Evolutionary conservation across 1,284 basidiomycete species (phyloP).

Genomic region (Moniliophthora roreri): DNA sequence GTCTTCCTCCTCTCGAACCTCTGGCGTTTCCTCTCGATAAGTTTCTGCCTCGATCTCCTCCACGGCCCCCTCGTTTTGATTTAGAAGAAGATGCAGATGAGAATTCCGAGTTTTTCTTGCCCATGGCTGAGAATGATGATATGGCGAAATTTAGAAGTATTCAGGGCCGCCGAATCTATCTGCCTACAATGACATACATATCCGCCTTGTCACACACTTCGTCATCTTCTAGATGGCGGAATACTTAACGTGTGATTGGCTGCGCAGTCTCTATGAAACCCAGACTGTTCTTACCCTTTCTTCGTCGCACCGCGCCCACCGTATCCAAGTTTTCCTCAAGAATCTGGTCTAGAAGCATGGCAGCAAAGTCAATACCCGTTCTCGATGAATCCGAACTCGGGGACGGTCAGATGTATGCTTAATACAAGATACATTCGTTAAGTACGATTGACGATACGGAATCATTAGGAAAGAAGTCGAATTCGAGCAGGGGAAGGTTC

Average conservation of each 20-base stretch:
- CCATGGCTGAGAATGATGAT: constrained; percentile 29
- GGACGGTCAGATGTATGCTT: constrained; percentile 74
- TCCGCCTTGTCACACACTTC: no score
- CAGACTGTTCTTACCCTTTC: no score
- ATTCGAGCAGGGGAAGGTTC: constrained; percentile 79
- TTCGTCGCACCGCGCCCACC: no score
- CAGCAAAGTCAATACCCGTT: constrained; percentile 60
- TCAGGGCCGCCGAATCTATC: no score
- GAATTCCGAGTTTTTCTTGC: constrained; percentile 37
- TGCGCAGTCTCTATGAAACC: no score
- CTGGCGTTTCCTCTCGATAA: constrained; percentile 21
- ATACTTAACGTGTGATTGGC: no score
- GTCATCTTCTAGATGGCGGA: no score
- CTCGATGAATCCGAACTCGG: constrained; percentile 65
- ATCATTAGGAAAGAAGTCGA: constrained; percentile 73
- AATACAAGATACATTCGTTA: neutral
- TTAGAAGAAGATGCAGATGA: constrained; percentile 21
- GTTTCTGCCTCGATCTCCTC: constrained; percentile 28
- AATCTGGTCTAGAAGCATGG: constrained; percentile 28
- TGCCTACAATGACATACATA: no score
- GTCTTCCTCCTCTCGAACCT: constrained; percentile 23
- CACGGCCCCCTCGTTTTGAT: constrained; percentile 25
- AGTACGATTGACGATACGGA: constrained; percentile 1
- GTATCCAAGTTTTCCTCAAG: no score
- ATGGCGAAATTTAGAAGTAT: no score